A percentile compares a stretch with the other conserved stretches of the same genome.
Conservation (phyloP, 148 eudicot species). For the Nepenthes mirabilis region DNA sequence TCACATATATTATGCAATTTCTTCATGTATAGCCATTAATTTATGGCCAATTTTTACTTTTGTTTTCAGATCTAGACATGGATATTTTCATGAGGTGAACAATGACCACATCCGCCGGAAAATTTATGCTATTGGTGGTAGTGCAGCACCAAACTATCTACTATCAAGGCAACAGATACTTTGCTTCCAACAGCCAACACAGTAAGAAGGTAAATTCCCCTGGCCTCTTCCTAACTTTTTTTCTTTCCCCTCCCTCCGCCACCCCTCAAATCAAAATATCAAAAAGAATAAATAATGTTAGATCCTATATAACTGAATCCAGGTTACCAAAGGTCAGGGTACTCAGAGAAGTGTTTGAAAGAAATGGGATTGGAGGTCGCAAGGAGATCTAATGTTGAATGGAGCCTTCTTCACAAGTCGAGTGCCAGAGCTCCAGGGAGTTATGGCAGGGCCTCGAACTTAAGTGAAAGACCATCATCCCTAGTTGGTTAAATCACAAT, state of each 20-base stretch:
- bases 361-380: conserved; percentile 65
- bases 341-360: conserved; percentile 36
- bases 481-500: conserved; percentile 36
- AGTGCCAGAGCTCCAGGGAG: conserved; percentile 36
- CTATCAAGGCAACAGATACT: conserved; percentile 61
- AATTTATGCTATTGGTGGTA: conserved; percentile 68
- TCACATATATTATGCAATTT: too few species aligned
- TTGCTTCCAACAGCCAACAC: conserved; percentile 39
- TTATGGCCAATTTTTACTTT: too few species aligned
- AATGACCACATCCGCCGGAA: conserved; percentile 68
- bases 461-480: conserved; percentile 48
- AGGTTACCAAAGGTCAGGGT: conserved; percentile 58
- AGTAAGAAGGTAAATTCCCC: conserved; percentile 35
- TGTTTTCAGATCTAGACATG: conserved; percentile 46
- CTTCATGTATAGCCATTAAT: too few species aligned
- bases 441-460: conserved; percentile 52
- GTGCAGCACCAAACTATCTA: conserved; percentile 53
- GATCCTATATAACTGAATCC: background rate
- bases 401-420: conserved; percentile 49
- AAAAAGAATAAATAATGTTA: background rate
- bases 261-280: too few species aligned
- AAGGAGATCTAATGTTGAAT: conserved; percentile 46
- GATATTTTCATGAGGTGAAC: conserved; percentile 69
- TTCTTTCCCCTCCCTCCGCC: too few species aligned
- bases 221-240: background rate